A percentile compares a stretch with the other conserved stretches of the same genome.
These are phyloP conservation scores for Pichia cabralensis DNA, from an alignment of 805 yeast genomes.

Conservation along the genomic window DNA sequence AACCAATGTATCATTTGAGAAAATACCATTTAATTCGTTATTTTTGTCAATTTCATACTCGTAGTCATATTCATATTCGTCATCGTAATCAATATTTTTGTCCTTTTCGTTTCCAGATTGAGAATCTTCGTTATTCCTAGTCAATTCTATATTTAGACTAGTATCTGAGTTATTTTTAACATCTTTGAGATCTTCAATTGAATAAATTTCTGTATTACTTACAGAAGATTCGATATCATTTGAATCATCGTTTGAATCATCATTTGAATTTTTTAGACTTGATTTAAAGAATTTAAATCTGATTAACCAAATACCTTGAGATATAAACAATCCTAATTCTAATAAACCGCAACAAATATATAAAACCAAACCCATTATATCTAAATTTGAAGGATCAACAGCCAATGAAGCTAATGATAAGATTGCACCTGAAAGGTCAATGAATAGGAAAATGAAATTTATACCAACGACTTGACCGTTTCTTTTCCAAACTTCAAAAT, in stretches of 20 bases:
- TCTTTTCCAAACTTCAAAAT: conserved; percentile 42
- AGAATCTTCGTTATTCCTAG: no score
- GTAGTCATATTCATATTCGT: no score
- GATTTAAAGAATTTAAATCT: conserved; percentile 27
- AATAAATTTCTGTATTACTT: no score
- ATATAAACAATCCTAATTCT: conserved; percentile 66
- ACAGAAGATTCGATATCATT: background rate
- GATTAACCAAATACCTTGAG: conserved; percentile 64
- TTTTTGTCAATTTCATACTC: no score
- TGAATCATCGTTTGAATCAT: conserved; percentile 1
- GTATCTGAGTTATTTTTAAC: background rate
- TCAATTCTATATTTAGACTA: no score
- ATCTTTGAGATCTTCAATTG: no score
- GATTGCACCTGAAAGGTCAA: conserved; percentile 44
- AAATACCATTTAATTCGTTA: no score
- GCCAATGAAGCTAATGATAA: conserved; percentile 59
- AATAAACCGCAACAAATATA: conserved; percentile 64
- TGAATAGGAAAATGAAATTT: conserved; percentile 38
- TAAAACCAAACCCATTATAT: conserved; percentile 68
- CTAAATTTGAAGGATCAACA: conserved; percentile 40
- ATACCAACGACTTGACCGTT: conserved; percentile 46
- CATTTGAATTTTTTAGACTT: background rate
- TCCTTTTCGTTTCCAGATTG: no score
- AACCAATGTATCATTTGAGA: no score
- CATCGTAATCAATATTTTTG: no score